Evolutionary conservation across 306 rosid species (phyloP).

Genomic region (Prunus kanzakura): DNA sequence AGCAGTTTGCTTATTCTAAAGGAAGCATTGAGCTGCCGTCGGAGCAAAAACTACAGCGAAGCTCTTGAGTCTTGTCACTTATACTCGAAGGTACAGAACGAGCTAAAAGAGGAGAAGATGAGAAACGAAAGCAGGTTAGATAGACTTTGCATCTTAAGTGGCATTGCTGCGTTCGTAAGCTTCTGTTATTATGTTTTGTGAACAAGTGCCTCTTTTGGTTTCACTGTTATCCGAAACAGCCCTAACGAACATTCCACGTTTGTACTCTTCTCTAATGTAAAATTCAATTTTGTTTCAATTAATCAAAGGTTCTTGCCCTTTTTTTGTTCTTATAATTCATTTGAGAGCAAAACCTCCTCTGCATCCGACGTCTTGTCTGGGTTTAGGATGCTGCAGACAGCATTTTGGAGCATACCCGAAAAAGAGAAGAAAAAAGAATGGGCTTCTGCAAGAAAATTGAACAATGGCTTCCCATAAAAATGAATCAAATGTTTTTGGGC

Average conservation of each 20-base stretch:
- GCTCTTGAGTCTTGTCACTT: slow-evolving; percentile 69
- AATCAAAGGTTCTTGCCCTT: neutral
- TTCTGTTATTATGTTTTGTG: slow-evolving; percentile 54
- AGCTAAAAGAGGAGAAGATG: slow-evolving; percentile 84
- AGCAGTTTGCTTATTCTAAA: slow-evolving; percentile 78
- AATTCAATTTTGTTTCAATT: slow-evolving; percentile 27
- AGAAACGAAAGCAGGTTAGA: slow-evolving; percentile 72
- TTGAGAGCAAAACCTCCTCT: slow-evolving; percentile 4
- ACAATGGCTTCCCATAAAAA: no score
- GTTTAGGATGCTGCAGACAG: no score
- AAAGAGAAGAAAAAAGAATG: neutral
- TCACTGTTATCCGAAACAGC: slow-evolving; percentile 23
- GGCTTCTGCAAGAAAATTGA: neutral
- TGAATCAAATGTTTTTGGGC: neutral
- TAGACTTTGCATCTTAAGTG: slow-evolving; percentile 43
- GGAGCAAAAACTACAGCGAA: slow-evolving; percentile 71
- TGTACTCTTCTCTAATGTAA: slow-evolving; percentile 19
- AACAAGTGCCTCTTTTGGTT: slow-evolving; percentile 21
- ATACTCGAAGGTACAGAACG: slow-evolving; percentile 69
- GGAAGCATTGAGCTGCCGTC: slow-evolving; percentile 66
- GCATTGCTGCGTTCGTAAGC: slow-evolving; percentile 36
- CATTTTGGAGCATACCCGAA: no score
- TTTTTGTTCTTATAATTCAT: neutral
- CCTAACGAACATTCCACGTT: slow-evolving; percentile 26
- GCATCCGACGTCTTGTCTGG: no score